Base-by-base conservation (phyloP, 306 rosid species). In the Hippophae gyantsensis region DNA sequence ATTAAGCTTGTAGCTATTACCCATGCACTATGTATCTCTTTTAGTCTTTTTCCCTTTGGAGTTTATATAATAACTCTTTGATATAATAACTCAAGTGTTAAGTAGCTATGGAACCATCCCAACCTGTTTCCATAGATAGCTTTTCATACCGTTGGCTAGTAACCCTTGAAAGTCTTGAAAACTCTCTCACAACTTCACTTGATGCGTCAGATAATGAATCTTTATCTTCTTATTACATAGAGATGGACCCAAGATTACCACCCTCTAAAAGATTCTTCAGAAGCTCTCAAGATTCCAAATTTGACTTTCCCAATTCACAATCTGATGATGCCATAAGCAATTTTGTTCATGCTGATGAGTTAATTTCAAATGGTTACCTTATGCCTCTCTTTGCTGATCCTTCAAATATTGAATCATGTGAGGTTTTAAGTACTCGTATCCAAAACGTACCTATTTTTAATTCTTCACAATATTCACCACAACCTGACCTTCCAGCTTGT, bases 141-240 rank as follows among this genome's bases (percentile, higher is more conserved):
- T 93, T 93, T 71, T 93, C 99, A 47, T 84, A 88, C 64, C 88
- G 95, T 78, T 93, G 97, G 95, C 59, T 88, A 70, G 94, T 88
- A 60, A 88, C 98, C 40, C 58, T 83, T 13, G 96, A 83, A 58
- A 84, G 76, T 78, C 76, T 78, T 10, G 94, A 85, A 42, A 79
- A 57, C 64, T 86, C 97, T 48, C 49, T 78, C 10, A 77, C 85
- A 68, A 64, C 83, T 44, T 85, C 86, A 3, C 60, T 88, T 13
- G 96, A 92, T 61, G 81, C 85, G 9, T 86, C 83, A 27, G 97
- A 88, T 68, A 32, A 32, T 32, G 97, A 86, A 75, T 76, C 82
- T 45, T 3, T 5, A 75, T 76, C 82, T 45, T 3, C 14, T 12
- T 84, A 89, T 62, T 93, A 84, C 95, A 93, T 93, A 68, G 99